These are phyloP conservation scores for Phialophora expanda DNA, from an alignment of 2,329 filamentous ascomycete species.

Conservation along the genomic window DNA sequence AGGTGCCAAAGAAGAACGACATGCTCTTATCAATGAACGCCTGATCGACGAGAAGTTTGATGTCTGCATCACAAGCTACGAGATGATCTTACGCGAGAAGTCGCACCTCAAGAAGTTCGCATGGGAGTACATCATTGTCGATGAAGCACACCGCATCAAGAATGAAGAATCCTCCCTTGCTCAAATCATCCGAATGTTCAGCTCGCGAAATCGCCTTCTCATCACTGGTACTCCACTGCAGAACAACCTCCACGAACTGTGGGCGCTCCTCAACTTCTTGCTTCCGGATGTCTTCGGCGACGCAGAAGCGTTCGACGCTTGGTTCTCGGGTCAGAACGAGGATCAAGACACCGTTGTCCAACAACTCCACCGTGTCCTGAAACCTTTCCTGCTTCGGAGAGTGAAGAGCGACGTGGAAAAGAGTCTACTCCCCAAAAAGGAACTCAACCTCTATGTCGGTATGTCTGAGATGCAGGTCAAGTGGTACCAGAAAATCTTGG, in stretches of 20 bases:
- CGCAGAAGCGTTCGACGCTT: conserved; percentile 94
- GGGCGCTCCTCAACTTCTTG: conserved; percentile 95
- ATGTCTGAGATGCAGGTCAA: conserved; percentile 99
- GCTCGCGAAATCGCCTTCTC: conserved; percentile 89
- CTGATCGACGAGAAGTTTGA: conserved; percentile 96
- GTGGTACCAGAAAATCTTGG: conserved; percentile 98
- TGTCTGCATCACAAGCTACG: conserved; percentile 97
- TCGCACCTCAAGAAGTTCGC: conserved; percentile 94
- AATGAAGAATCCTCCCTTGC: conserved; percentile 97
- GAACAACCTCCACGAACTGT: conserved; percentile 97
- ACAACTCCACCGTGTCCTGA: conserved; percentile 88
- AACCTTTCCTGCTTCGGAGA: conserved; percentile 90
- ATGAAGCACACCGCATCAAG: conserved; percentile 98
- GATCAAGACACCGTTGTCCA: conserved; percentile 96
- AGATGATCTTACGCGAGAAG: conserved; percentile 98
- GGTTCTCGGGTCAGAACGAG: conserved; percentile 88
- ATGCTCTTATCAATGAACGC: conserved; percentile 84
- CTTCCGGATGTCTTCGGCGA: conserved; percentile 98
- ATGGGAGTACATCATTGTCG: conserved; percentile 99
- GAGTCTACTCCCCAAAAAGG: conserved; percentile 95
- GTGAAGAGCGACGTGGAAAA: conserved; percentile 99
- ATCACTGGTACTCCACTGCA: conserved; percentile 97
- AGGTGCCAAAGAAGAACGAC: conserved; percentile 91
- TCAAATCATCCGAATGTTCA: conserved; percentile 94
- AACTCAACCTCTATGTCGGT: conserved; percentile 93